Base-by-base conservation (phyloP, 148 eudicot genomes). In the Mesembryanthemum crystallinum region DNA sequence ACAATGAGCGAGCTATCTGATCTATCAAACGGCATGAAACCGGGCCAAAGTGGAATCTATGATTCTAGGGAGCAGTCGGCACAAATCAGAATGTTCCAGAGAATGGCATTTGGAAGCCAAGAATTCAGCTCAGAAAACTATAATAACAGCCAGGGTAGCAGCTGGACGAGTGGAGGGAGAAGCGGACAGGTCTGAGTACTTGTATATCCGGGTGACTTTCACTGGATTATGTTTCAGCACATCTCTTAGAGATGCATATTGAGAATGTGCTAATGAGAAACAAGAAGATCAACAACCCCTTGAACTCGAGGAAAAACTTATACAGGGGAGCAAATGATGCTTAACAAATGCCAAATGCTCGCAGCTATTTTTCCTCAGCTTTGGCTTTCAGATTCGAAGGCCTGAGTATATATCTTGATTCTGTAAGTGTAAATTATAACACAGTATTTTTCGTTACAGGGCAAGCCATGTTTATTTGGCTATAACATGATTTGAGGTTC, bases 101-200 rank as follows among this genome's bases (percentile, higher is more conserved):
- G 94, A 79, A 89, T 92, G 98, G 96, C 97, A 3, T 95, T 92
- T 72, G 96, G 91, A 74, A 92, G 94, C 87, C 92, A 92, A 81
- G 97, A 95, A 32, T 83, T 83, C 73, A 92, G 90, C 76, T 79
- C 93, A 6, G 92, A 89, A 1, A 78, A 80, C 64, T 76, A 82
- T 75, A 77, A 82, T 77, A 77, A 83, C 72, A 82, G 86, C 65
- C 91, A 86, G 55, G 78, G 73, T 74, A 78, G 74, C 39, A 87
- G 90, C 81, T 86, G 88, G 90, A 79, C 67, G 47, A 86, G 87
- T 73, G 85, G 76, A 71, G 83, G 79, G 23, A 80, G 76, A 71
- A 80, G 83, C 61, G 80, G 80, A 32, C 80, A 55, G 37, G 76
- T 79, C 14, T 79, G 62, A 79, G 17, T 23, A 24, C n/a, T 27